Percentiles rank a stretch among this genome's conserved stretches.
Evolutionary conservation across 495 filamentous ascomycete species (phyloP).

Genomic region (Penicillium pulvis): DNA sequence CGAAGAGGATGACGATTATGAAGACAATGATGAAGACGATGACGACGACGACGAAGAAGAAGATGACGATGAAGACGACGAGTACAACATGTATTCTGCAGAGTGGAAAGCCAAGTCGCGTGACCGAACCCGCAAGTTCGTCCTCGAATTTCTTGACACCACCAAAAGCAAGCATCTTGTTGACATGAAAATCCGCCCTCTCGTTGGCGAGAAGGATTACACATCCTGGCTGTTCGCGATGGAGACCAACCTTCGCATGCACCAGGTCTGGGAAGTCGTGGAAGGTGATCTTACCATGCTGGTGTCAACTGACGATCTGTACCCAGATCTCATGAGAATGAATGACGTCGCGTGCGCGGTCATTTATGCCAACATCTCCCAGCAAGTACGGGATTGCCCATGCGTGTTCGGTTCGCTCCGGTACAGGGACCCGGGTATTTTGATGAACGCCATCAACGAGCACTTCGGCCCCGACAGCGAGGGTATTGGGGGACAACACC

Average conservation of each 20-base stretch:
- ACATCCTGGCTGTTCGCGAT: conserved; percentile 6
- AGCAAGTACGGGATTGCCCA: conserved; percentile 1
- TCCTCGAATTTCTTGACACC: background rate
- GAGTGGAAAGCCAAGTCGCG: background rate
- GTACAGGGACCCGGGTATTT: background rate
- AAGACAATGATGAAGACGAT: background rate
- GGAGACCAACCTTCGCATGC: conserved; percentile 10
- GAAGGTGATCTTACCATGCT: background rate
- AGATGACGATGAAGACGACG: background rate
- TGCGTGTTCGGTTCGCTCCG: conserved; percentile 5
- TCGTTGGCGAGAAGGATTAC: background rate
- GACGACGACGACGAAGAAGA: background rate
- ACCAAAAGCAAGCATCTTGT: background rate
- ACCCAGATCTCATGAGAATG: conserved; percentile 14
- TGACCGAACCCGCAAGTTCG: background rate
- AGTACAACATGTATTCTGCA: background rate
- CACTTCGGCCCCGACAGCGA: conserved; percentile 4
- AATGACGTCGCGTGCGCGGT: conserved; percentile 6
- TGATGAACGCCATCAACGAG: conserved; percentile 3
- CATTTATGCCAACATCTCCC: conserved; percentile 15
- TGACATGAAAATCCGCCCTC: conserved; percentile 6
- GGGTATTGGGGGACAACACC: background rate
- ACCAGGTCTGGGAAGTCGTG: conserved; percentile 15
- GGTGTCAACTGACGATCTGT: background rate
- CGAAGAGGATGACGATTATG: background rate